Conservation (phyloP, 2,329 filamentous ascomycete species). For the Dothideomycetes sp. region DNA sequence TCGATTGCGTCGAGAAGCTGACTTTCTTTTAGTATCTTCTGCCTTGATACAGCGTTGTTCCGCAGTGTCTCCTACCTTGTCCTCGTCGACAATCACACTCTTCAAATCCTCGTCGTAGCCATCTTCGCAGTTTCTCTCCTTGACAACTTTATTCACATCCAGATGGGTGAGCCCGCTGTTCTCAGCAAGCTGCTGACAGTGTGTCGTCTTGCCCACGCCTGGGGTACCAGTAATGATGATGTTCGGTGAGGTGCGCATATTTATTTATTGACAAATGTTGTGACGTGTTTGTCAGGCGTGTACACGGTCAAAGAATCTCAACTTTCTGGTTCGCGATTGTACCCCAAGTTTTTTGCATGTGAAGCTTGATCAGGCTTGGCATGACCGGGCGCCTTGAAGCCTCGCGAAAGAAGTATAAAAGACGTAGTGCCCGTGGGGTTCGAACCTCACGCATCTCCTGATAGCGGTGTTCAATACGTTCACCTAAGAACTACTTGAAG, state of each 20-base stretch:
- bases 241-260: slow-evolving; percentile 53
- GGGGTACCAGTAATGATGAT: slow-evolving; percentile 94
- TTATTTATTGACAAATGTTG: slow-evolving; percentile 10
- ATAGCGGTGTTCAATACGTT: no score
- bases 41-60: no score
- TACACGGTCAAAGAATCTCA: no score
- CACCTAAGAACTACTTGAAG: no score
- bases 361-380: no score
- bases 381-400: no score
- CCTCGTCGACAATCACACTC: slow-evolving; percentile 91
- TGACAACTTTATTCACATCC: slow-evolving; percentile 82
- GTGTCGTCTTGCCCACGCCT: slow-evolving; percentile 89
- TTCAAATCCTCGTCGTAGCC: slow-evolving; percentile 73
- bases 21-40: no score
- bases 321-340: neutral
- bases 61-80: no score
- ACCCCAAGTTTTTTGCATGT: slow-evolving; percentile 2
- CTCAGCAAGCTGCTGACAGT: slow-evolving; percentile 70
- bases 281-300: neutral
- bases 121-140: slow-evolving; percentile 77
- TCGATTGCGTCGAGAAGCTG: slow-evolving; percentile 84
- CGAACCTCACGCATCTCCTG: no score
- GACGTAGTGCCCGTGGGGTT: no score
- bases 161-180: slow-evolving; percentile 70
- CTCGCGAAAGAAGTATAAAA: no score